Evolutionary conservation across 371 early-diverging fungal genomes (phyloP).

Genomic region (Lichtheimia ornata): DNA sequence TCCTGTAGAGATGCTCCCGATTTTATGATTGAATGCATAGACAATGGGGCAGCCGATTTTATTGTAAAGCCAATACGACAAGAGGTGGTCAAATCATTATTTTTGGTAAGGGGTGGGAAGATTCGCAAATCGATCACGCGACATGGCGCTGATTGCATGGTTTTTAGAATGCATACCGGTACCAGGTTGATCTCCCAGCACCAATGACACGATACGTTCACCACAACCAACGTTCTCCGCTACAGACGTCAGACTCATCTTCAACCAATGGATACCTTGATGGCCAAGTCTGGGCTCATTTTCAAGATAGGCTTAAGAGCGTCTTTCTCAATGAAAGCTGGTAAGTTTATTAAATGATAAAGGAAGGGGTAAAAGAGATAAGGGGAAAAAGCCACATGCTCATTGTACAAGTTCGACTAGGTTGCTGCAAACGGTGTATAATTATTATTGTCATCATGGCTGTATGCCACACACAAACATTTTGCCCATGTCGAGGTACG

Average conservation of each 20-base stretch:
- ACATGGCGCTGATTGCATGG: too few species aligned
- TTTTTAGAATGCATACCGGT: conserved; percentile 22
- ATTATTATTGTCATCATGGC: conserved; percentile 21
- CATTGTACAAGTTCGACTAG: conserved; percentile 8
- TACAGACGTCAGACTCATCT: neutral
- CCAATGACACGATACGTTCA: neutral
- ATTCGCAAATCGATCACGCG: too few species aligned
- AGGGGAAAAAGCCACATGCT: neutral
- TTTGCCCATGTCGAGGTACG: conserved; percentile 19
- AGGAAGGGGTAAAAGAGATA: neutral
- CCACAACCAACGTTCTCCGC: neutral
- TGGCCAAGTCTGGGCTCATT: conserved; percentile 34
- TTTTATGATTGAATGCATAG: conserved; percentile 48
- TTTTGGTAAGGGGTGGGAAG: conserved; percentile 40
- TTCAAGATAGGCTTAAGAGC: conserved; percentile 35
- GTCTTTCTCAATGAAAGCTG: conserved; percentile 34
- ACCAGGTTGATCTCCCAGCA: conserved; percentile 11
- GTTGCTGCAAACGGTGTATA: conserved; percentile 18
- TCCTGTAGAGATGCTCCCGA: conserved; percentile 33
- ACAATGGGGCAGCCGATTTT: conserved; percentile 60
- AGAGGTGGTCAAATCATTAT: conserved; percentile 53
- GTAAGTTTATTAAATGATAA: conserved; percentile 3
- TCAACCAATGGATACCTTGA: neutral
- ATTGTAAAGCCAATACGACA: conserved; percentile 53
- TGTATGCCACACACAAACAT: conserved; percentile 6